Base-by-base conservation (phyloP, 352 stramenopile species). In the Globisporangium heterothallicum region DNA sequence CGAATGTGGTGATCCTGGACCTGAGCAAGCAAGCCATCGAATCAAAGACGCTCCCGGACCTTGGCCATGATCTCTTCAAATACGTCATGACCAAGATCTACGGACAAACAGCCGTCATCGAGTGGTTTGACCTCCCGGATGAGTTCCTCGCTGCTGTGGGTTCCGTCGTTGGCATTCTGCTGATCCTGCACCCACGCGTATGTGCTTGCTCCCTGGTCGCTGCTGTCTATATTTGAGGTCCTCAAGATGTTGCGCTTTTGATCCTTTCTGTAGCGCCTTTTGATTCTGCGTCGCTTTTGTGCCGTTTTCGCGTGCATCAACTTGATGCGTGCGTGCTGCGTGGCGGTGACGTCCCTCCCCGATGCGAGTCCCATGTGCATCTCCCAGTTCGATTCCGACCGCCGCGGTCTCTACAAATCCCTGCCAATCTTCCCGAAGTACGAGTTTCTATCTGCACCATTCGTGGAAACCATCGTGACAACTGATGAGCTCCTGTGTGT, bases 351-450 rank as follows among this genome's bases (percentile, higher is more conserved):
- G 30, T 94, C 84, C 26, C 70, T 94, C 6, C 84, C 84, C 0
- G 84, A 94, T 42, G 84, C 84, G n/a, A 92, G 81, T 52, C 81
- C 84, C 24, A 78, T 85, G 74, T 94, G 84, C 61, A 91, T 91
- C 48, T 84, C 79, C n/a, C 84, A 94, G 61, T 94, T 94, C 46
- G 71, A 84, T 16, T 66, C 41, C n/a, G 69, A 61, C 9, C 53
- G 64, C 14, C 74, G 70, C 16, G 81, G 84, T 22, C 58, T 66
- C 55, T 94, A 92, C 79, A 94, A 94, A 68, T 72, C 75, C 26
- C 60, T 78, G 43, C 84, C 84, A n/a, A 86, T 94, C n/a, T 94
- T 94, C 52, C 84, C 84, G 41, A 89, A 86, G 80, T 92, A 58
- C 53, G 75, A 71, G 14, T 9, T 7, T 19, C 9, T 41, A 41